Conservation (phyloP, 1,139 yeast genomes). For the Tardiomyces digboiensis region DNA sequence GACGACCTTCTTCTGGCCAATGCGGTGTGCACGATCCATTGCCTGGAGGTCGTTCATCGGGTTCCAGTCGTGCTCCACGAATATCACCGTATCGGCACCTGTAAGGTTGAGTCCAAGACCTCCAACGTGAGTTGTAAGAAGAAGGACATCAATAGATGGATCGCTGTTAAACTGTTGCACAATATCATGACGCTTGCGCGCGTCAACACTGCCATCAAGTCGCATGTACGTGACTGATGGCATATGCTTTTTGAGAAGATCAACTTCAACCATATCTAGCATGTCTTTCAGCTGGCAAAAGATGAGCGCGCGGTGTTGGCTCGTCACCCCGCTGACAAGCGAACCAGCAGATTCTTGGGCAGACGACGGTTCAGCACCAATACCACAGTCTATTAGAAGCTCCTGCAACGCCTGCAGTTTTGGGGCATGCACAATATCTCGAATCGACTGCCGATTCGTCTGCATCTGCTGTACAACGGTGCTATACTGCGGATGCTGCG, state of each 20-base stretch:
- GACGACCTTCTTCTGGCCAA: slow-evolving; percentile 96
- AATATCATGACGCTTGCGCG: slow-evolving; percentile 83
- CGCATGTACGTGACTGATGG: slow-evolving; percentile 94
- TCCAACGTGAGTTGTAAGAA: slow-evolving; percentile 95
- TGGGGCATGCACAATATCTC: slow-evolving; percentile 82
- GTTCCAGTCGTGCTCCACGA: slow-evolving; percentile 99
- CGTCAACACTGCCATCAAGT: slow-evolving; percentile 91
- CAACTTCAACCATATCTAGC: slow-evolving; percentile 94
- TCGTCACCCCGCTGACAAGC: slow-evolving; percentile 58
- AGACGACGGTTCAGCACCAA: slow-evolving; percentile 44
- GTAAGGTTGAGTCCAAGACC: slow-evolving; percentile 95
- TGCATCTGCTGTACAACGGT: slow-evolving; percentile 55
- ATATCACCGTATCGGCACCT: slow-evolving; percentile 98
- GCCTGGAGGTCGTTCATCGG: slow-evolving; percentile 99
- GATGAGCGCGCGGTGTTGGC: slow-evolving; percentile 91
- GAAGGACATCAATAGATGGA: slow-evolving; percentile 89
- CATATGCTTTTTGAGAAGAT: slow-evolving; percentile 70
- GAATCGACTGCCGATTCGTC: slow-evolving; percentile 48
- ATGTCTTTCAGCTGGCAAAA: slow-evolving; percentile 97
- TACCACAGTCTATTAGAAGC: slow-evolving; percentile 86
- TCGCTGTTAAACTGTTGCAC: slow-evolving; percentile 92
- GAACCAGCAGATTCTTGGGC: slow-evolving; percentile 13
- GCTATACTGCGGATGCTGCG: slow-evolving; percentile 73
- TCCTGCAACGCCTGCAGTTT: slow-evolving; percentile 78
- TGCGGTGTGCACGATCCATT: slow-evolving; percentile 97